Base-by-base conservation (phyloP, 345 rosid species). In the Rhizophora apiculata region DNA sequence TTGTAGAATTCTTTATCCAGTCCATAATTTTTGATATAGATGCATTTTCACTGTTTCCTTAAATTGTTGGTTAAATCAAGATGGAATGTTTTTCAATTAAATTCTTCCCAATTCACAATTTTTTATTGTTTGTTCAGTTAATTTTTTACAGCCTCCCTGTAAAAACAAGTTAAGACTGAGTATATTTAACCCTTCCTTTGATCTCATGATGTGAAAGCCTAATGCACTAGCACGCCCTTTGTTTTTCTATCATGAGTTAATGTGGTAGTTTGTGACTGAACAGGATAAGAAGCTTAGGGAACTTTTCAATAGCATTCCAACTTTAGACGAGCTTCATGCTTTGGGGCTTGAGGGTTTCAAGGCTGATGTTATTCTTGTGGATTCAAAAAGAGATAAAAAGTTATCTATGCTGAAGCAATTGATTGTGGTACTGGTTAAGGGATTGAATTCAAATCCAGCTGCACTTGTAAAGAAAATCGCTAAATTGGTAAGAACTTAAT, bases 261-360 rank as follows among this genome's bases (percentile, higher is more conserved):
- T 15, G 56, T 59, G 53, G 51, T 66, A 19, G 16, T 46, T 19
- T 64, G 46, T 58, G 57, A 64, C 55, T 67, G 11, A 37, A 10
- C 90, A 96, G 99, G 98, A 92, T 69, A 90, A 85, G 79, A 85
- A 82, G 85, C 85, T 96, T 60, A 96, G 82, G 81, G 93, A 89
- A 71, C 81, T 68, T 54, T 96, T 90, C 83, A 81, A 72, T 67
- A 66, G 62, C 76, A 77, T 96, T 78, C 99, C 99, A 54, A 81
- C 97, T 39, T 76, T 89, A 78, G 98, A 90, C 37, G 96, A 92
- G 82, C 91, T 96, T 74, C 88, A 86, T 80, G 86, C 90, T 67
- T 79, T 96, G 70, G 96, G 87, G 53, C 88, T 56, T 48, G 96
- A 89, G 77, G 91, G 95, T 75, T 68, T 74, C 68, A 88, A 78